A percentile compares a stretch with the other conserved stretches of the same genome.
Evolutionary conservation across 352 stramenopile species (phyloP).

Genomic region (Phytophthora pinifolia): DNA sequence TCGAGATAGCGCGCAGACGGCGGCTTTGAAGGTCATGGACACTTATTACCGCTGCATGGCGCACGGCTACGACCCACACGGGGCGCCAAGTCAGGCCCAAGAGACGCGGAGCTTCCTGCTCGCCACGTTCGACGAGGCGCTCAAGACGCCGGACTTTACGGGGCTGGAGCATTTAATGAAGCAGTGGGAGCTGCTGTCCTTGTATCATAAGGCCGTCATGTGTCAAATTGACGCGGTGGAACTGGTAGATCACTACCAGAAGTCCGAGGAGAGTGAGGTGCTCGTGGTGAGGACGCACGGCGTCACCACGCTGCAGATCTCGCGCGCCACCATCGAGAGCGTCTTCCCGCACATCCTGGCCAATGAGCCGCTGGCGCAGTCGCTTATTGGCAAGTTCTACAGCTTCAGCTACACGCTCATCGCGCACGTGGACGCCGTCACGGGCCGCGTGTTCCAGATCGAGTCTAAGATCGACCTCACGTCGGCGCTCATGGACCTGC

Average conservation of each 20-base stretch:
- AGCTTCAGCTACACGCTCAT: slow-evolving; percentile 39
- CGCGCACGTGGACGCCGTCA: slow-evolving; percentile 26
- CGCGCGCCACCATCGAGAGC: slow-evolving; percentile 33
- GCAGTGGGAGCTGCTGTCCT: slow-evolving; percentile 42
- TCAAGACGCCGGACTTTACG: slow-evolving; percentile 39
- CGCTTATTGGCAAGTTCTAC: slow-evolving; percentile 47
- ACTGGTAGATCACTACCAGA: slow-evolving; percentile 14
- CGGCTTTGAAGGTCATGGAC: slow-evolving; percentile 30
- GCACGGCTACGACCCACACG: slow-evolving; percentile 20
- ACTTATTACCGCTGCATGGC: slow-evolving; percentile 38
- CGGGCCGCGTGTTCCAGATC: slow-evolving; percentile 41
- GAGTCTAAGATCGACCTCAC: slow-evolving; percentile 46
- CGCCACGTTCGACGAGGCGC: slow-evolving; percentile 20
- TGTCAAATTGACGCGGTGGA: slow-evolving; percentile 6
- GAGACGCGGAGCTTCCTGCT: slow-evolving; percentile 27
- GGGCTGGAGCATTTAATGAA: slow-evolving; percentile 32
- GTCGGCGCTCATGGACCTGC: slow-evolving; percentile 36
- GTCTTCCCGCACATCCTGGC: slow-evolving; percentile 46
- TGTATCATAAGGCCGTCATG: slow-evolving; percentile 29
- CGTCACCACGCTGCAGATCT: slow-evolving; percentile 37
- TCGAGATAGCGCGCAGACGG: slow-evolving; percentile 19
- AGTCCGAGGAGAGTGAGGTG: background rate
- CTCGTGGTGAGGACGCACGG: slow-evolving; percentile 35
- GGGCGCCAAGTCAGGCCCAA: background rate
- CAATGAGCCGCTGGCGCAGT: slow-evolving; percentile 43